These are phyloP conservation scores for Moniliella sp. DNA, from an alignment of 1,284 basidiomycete genomes.

Conservation along the genomic window DNA sequence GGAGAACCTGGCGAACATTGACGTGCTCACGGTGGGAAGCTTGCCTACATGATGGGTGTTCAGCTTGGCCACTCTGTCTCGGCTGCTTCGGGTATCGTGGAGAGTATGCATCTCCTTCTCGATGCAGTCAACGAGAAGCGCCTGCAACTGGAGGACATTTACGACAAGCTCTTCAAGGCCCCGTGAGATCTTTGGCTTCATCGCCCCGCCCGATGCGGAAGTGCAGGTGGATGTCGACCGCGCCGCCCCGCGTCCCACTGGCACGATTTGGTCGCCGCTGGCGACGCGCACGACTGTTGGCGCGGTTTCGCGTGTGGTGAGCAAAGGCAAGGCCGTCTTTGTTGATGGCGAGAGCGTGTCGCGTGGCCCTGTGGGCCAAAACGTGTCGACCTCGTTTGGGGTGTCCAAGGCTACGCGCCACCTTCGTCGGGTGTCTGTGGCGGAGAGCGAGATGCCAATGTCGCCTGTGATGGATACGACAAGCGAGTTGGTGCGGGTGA, in stretches of 20 bases:
- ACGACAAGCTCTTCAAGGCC: slow-evolving; percentile 62
- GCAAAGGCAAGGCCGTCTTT: slow-evolving; percentile 75
- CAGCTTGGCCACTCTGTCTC: slow-evolving; percentile 49
- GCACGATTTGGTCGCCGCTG: slow-evolving; percentile 58
- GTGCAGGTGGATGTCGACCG: slow-evolving; percentile 84
- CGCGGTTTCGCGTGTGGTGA: slow-evolving; percentile 66
- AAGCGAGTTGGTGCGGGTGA: too few species aligned
- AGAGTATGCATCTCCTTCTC: slow-evolving; percentile 67
- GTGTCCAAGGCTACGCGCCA: neutral
- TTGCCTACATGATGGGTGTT: slow-evolving; percentile 57
- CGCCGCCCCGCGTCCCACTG: slow-evolving; percentile 38
- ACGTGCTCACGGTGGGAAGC: slow-evolving; percentile 72
- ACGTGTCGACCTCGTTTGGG: slow-evolving; percentile 48
- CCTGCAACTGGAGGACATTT: slow-evolving; percentile 63
- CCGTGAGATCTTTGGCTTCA: slow-evolving; percentile 67
- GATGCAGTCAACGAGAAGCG: slow-evolving; percentile 61
- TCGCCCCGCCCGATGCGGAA: slow-evolving; percentile 49
- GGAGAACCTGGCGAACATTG: slow-evolving; percentile 63
- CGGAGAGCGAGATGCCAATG: neutral
- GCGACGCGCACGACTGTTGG: slow-evolving; percentile 49
- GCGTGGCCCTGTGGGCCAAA: slow-evolving; percentile 48
- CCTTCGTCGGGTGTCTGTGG: neutral
- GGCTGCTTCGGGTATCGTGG: slow-evolving; percentile 60
- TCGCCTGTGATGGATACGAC: too few species aligned
- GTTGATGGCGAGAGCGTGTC: slow-evolving; percentile 60